phyloP scores from a whole-genome alignment of 2,329 filamentous ascomycete genomes.

The Ophiocordyceps unilateralis region DNA sequence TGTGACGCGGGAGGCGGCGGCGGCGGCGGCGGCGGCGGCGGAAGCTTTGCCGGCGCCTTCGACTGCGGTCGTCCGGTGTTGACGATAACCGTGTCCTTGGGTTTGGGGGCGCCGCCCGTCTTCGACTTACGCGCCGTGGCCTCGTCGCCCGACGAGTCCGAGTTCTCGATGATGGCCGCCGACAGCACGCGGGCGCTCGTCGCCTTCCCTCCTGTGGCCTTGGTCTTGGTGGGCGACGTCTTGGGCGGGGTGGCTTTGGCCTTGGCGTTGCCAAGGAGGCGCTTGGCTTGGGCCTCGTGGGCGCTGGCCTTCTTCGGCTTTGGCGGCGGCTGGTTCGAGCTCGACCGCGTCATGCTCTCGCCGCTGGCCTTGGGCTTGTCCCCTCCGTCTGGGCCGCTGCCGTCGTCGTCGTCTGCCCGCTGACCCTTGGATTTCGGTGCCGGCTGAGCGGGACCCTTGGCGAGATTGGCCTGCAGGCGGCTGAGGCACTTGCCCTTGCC shows the following conservation, averaged over 20 bases:
- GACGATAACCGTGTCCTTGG: constrained; percentile 15
- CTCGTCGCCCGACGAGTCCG: constrained; percentile 35
- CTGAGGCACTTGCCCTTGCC: constrained; percentile 42
- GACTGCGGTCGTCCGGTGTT: constrained; percentile 16
- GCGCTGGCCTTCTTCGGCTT: constrained; percentile 41
- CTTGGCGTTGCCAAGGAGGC: constrained; percentile 23
- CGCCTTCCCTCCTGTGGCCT: constrained; percentile 15
- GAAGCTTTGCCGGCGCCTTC: constrained; percentile 16
- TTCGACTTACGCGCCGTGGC: constrained; percentile 16
- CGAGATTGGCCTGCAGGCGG: constrained; percentile 41
- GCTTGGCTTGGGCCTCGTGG: constrained; percentile 38
- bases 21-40: neutral
- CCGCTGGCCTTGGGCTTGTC: constrained; percentile 12
- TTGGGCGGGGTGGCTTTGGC: constrained; percentile 15
- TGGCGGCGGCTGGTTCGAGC: constrained; percentile 29
- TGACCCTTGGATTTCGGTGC: constrained; percentile 32
- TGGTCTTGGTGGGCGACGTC: constrained; percentile 24
- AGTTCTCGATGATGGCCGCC: constrained; percentile 38
- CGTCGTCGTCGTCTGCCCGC: constrained; percentile 31
- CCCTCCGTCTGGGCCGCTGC: constrained; percentile 12
- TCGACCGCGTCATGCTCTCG: constrained; percentile 30
- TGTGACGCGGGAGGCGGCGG: neutral
- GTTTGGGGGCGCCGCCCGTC: constrained; percentile 8
- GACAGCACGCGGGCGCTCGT: constrained; percentile 29
- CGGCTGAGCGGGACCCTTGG: constrained; percentile 29